These are phyloP conservation scores for Gymnopus androsaceus DNA, from an alignment of 1,284 basidiomycete genomes.

Conservation along the genomic window DNA sequence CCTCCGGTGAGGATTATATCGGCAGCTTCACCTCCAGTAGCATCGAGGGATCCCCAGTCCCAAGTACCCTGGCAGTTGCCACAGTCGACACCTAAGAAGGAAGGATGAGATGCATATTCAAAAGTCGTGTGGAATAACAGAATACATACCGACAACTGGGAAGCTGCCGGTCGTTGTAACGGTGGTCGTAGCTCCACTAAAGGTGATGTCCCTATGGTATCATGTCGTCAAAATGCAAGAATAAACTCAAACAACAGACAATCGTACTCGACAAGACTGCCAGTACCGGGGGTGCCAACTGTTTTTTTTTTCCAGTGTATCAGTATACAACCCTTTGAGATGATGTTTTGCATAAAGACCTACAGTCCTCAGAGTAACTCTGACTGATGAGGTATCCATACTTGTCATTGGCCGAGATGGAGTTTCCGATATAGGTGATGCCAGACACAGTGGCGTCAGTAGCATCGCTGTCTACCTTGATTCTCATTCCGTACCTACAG, in stretches of 20 bases:
- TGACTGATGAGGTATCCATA: constrained; percentile 43
- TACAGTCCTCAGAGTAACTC: constrained; percentile 10
- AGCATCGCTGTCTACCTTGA: constrained; percentile 39
- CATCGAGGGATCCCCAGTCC: constrained; percentile 51
- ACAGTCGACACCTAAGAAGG: constrained; percentile 3
- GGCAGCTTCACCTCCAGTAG: constrained; percentile 23
- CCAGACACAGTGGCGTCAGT: constrained; percentile 35
- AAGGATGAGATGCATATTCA: too few relatives aligned
- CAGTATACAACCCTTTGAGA: not conserved
- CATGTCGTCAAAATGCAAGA: not conserved
- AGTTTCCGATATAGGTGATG: constrained; percentile 38
- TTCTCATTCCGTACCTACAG: constrained; percentile 37
- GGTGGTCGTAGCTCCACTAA: constrained; percentile 34
- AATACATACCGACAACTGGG: too few relatives aligned
- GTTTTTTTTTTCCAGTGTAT: constrained; percentile 24
- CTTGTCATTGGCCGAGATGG: constrained; percentile 14
- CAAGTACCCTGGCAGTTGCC: constrained; percentile 31
- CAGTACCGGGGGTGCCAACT: constrained; percentile 39
- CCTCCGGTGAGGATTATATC: not conserved
- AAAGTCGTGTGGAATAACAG: too few relatives aligned
- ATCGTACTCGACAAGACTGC: constrained; percentile 27
- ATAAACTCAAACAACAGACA: not conserved
- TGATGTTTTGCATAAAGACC: not conserved
- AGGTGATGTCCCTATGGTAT: constrained; percentile 37
- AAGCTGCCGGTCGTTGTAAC: constrained; percentile 40